Base-by-base conservation (phyloP, 495 filamentous ascomycete species). In the Xylaria palmicola region DNA sequence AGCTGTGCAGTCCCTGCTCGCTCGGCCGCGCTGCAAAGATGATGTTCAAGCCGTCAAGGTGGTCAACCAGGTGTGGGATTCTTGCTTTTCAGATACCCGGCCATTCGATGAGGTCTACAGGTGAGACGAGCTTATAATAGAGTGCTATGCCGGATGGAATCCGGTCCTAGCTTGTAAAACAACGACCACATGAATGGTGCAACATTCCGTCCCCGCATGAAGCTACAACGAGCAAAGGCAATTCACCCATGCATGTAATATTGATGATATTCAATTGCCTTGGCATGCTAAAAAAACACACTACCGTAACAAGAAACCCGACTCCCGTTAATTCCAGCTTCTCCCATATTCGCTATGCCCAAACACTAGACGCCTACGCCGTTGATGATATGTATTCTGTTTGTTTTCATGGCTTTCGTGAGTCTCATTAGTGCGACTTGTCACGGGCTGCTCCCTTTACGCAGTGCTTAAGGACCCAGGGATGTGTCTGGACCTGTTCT, bases 401-500 rank as follows among this genome's bases (percentile, higher is more conserved):
- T 24, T 22, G 36, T 41, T 37, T 60, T 56, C 53, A 56, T 56
- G 44, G 60, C 60, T 44, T 52, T 59, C 48, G 15, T 57, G 15
- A 34, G 24, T 52, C 22, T 62, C 50, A 56, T 59, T 39, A 67
- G 39, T 63, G 36, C 17, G 67, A 58, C 62, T 73, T 77, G 52
- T 81, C 80, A 45, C 82, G 66, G 56, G 86, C 84, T 68, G 91
- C 88, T 5, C 90, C 86, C 75, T 91, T 93, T 13, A 86, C 81
- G 73, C 95, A 98, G 75, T 98, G 91, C 82, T 96, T 98, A 65
- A 97, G 68, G 63, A 98, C 97, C 94, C 94, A 98, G 24, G 94
- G 93, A 73, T 98, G 94, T 41, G 82, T 84, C 73, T 91, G 86
- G 49, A 97, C 90, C 36, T 97, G 90, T 15, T 94, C 91, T 1